Percentiles rank a stretch among this genome's conserved stretches.
Evolutionary conservation across 306 rosid species (phyloP).

Genomic region (Acmispon strigosus): DNA sequence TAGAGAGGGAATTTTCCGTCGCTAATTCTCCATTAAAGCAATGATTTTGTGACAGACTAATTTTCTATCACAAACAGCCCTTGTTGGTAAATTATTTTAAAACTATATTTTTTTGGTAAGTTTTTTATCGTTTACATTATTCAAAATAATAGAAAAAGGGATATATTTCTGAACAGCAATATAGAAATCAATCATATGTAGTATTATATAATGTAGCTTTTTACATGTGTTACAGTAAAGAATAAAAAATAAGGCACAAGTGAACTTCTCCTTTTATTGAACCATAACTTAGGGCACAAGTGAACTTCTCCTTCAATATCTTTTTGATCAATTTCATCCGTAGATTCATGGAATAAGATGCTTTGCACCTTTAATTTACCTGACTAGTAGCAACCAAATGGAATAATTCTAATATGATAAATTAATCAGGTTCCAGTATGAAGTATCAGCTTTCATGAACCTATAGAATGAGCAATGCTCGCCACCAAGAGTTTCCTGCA

Average conservation of each 20-base stretch:
- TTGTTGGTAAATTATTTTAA: no score
- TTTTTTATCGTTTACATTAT: no score
- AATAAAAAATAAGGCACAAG: background rate
- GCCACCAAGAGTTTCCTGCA: conserved; percentile 59
- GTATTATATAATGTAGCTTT: no score
- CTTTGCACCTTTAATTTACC: conserved; percentile 6
- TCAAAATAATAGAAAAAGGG: no score
- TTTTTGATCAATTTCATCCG: background rate
- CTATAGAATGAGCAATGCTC: conserved; percentile 29
- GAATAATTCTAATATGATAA: background rate
- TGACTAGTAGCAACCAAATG: background rate
- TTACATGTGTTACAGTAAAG: background rate
- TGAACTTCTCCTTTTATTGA: background rate
- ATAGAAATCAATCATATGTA: no score
- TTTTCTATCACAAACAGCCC: no score
- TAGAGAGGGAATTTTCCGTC: no score
- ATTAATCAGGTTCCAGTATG: background rate
- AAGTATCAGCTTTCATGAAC: background rate
- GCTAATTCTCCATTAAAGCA: no score
- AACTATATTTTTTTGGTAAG: no score
- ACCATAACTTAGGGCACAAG: background rate
- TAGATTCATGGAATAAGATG: background rate
- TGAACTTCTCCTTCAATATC: background rate
- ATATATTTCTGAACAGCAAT: no score
- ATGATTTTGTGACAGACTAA: no score